Evolutionary conservation across 2,329 filamentous ascomycete genomes (phyloP), one percentile per base, ranked within the genome.

Genomic region (Monosporascus sp.): DNA sequence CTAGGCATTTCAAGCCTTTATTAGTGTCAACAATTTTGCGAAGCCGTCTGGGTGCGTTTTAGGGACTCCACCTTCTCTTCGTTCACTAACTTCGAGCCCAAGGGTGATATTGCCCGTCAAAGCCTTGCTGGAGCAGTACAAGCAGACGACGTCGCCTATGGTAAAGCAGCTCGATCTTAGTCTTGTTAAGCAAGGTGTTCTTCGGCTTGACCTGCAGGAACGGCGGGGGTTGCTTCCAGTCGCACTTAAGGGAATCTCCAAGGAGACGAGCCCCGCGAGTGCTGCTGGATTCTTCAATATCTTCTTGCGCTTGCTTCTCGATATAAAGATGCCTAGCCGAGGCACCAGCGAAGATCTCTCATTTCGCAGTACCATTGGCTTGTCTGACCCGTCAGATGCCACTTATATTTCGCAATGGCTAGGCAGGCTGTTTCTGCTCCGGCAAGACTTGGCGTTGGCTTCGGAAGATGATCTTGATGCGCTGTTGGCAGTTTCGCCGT

Each of bases 91-190:
- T 20, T 38, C n/a, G n/a, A 45, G 24, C 11, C 20, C 56, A 57
- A 80, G 80, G 48, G 84, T 97, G 58, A 79, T 92, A 51, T 76
- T 99, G 6, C 94, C 94, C 0, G 91, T 97, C 14, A 81, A 83
- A n/a, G 83, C 85, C 17, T 78, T 99, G 18, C 71, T 97, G 51
- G 87, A 91, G 61, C 94, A 97, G 68, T 97, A 96, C 77, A 96
- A 95, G 69, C 83, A 89, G 22, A 83, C 83, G 38, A 77, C 84
- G 39, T 87, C 85, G 14, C 76, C 85, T 1, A 77, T 97, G 38
- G 83, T 99, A 58, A 87, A 90, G 58, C 89, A 96, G 66, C 88
- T 97, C 61, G 92, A 97, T 70, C 75, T 97, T 41, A 79, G 88
- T 18, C 96, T 96, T 66, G 88, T 97, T 38, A 89, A 95, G 64